These are phyloP conservation scores for Trichoderma gracile DNA, from an alignment of 2,329 filamentous ascomycete species.

Conservation along the genomic window DNA sequence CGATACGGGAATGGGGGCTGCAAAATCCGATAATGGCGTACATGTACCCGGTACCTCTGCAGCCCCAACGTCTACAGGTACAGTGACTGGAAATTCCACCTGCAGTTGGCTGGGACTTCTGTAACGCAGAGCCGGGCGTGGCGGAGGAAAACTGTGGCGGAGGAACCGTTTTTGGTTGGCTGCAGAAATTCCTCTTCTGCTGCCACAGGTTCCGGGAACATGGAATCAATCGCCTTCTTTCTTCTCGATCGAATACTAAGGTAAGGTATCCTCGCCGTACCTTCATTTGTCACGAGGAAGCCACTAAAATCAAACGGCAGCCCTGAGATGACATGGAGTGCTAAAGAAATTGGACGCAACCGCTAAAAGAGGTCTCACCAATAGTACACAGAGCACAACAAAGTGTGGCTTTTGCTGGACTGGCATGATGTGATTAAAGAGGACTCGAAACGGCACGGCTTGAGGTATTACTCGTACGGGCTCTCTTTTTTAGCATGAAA, in stretches of 20 bases:
- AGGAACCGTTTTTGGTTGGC: not conserved
- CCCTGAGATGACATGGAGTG: not conserved
- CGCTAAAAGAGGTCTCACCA: not conserved
- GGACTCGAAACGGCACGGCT: not conserved
- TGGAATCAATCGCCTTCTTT: not conserved
- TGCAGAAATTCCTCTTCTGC: not conserved
- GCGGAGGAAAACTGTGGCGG: not conserved
- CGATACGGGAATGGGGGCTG: not conserved
- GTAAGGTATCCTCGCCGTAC: too few relatives aligned
- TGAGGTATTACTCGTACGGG: not conserved
- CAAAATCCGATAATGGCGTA: not conserved
- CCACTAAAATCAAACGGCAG: slow-evolving; percentile 15
- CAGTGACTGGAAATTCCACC: not conserved
- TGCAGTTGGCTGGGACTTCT: not conserved
- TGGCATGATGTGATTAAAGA: slow-evolving; percentile 19
- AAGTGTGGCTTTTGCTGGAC: slow-evolving; percentile 4
- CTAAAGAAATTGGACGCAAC: not conserved
- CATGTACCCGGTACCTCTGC: not conserved
- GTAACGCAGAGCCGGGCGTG: not conserved
- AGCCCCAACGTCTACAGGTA: not conserved
- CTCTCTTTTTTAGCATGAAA: not conserved
- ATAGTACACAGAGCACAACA: not conserved
- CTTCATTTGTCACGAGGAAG: too few relatives aligned
- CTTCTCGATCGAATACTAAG: not conserved
- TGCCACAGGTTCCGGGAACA: too few relatives aligned